Conservation (phyloP, 768 basidiomycete genomes). For the Amylocystis lapponica region DNA sequence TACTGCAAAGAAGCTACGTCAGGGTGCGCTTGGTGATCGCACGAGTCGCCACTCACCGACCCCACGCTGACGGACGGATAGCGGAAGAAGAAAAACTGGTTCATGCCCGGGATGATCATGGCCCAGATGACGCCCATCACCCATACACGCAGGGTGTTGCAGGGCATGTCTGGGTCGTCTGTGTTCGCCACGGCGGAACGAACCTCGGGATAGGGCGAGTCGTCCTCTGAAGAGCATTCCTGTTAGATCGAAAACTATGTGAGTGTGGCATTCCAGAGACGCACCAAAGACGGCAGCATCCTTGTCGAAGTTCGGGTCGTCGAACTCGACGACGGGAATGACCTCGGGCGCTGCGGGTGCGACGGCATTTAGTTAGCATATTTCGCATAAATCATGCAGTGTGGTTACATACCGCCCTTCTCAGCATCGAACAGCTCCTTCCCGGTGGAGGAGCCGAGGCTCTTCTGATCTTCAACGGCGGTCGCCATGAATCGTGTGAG, state of each 20-base stretch:
- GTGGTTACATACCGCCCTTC: constrained; percentile 10
- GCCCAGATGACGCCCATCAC: constrained; percentile 49
- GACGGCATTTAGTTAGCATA: neutral
- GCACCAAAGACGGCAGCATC: constrained; percentile 19
- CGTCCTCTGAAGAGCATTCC: constrained; percentile 12
- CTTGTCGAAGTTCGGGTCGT: constrained; percentile 32
- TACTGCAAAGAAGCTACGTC: constrained; percentile 34
- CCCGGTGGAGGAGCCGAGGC: neutral
- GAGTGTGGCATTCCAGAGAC: neutral
- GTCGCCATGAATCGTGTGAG: constrained; percentile 3
- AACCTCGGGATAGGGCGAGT: constrained; percentile 25
- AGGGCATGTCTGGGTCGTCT: constrained; percentile 56
- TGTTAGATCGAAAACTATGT: neutral
- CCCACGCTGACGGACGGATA: constrained; percentile 61
- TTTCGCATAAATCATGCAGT: no score
- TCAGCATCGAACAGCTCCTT: constrained; percentile 19
- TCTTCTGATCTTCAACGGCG: neutral
- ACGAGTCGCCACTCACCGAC: constrained; percentile 26
- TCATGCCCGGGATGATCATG: constrained; percentile 51
- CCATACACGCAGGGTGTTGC: constrained; percentile 38
- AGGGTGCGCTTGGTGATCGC: no score
- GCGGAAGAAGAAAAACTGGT: constrained; percentile 77
- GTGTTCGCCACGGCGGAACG: constrained; percentile 52
- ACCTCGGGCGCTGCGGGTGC: constrained; percentile 2
- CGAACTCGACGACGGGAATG: constrained; percentile 18